These are phyloP conservation scores for Rubia yunnanensis DNA, from an alignment of 257 asterid genomes.

Conservation along the genomic window DNA sequence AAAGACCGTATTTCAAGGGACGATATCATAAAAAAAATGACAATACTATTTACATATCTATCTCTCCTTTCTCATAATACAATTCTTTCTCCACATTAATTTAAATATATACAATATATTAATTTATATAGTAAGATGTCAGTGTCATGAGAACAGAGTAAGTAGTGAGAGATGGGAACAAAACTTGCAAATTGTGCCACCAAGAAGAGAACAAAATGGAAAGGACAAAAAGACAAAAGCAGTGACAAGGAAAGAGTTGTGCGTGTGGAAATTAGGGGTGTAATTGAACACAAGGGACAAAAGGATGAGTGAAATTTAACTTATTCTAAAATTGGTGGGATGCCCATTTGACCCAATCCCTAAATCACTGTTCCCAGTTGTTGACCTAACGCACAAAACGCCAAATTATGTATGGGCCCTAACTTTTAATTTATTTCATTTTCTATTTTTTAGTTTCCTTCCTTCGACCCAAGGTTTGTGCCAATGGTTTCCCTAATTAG, in stretches of 20 bases:
- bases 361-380: constrained; percentile 48
- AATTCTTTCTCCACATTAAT: too few relatives aligned
- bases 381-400: constrained; percentile 47
- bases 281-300: not conserved
- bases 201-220: constrained; percentile 9
- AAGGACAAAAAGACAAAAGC: constrained; percentile 21
- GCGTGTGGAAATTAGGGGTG: not conserved
- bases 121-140: too few relatives aligned
- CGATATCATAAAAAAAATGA: too few relatives aligned
- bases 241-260: not conserved
- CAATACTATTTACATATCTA: too few relatives aligned
- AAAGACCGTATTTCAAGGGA: too few relatives aligned
- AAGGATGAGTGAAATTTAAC: constrained; percentile 8
- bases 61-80: too few relatives aligned
- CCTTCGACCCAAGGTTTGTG: too few relatives aligned
- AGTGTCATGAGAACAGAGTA: too few relatives aligned
- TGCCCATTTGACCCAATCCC: constrained; percentile 39
- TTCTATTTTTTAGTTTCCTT: too few relatives aligned
- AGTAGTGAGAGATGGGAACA: too few relatives aligned
- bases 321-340: constrained; percentile 21
- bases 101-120: too few relatives aligned
- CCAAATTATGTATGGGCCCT: constrained; percentile 24
- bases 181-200: not conserved
- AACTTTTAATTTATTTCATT: not conserved
- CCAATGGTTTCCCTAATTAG: too few relatives aligned